phyloP scores from a whole-genome alignment of 495 filamentous ascomycete genomes.

The Penicillium canariense region DNA sequence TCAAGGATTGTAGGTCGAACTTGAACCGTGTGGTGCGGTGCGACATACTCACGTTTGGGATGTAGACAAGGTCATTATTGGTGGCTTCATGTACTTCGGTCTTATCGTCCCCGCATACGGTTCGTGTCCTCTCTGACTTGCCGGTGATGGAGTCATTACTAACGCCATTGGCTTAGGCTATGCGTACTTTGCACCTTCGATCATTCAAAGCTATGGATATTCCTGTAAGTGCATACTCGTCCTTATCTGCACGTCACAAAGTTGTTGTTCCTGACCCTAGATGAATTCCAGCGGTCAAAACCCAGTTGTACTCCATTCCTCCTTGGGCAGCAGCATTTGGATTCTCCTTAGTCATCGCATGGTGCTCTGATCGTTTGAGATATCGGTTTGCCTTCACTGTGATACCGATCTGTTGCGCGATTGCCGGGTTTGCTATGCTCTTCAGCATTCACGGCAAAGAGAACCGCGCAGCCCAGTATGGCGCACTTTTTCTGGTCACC shows the following conservation, averaged over 20 bases:
- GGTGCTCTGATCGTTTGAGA: constrained; percentile 60
- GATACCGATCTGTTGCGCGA: constrained; percentile 58
- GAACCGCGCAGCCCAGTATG: constrained; percentile 62
- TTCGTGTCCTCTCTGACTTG: constrained; percentile 27
- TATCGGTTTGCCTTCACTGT: constrained; percentile 78
- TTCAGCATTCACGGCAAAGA: constrained; percentile 58
- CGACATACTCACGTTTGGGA: constrained; percentile 4
- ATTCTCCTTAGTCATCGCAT: constrained; percentile 73
- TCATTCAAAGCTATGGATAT: constrained; percentile 68
- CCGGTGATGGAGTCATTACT: neutral
- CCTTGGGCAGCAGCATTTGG: constrained; percentile 78
- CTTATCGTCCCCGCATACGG: constrained; percentile 85
- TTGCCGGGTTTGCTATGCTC: constrained; percentile 72
- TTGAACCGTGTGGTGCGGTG: neutral
- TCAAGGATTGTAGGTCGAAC: constrained; percentile 64
- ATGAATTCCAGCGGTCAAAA: constrained; percentile 53
- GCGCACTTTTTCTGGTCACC: constrained; percentile 70
- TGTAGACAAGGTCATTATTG: constrained; percentile 64
- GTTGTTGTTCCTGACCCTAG: constrained; percentile 22
- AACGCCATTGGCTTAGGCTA: constrained; percentile 40
- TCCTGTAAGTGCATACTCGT: constrained; percentile 26
- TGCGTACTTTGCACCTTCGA: constrained; percentile 76
- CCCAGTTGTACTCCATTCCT: constrained; percentile 80
- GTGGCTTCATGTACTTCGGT: constrained; percentile 80
- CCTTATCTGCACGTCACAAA: neutral